A percentile compares a stretch with the other conserved stretches of the same genome.
Conservation (phyloP, 305 asterid species). For the Fraxinus floribunda region DNA sequence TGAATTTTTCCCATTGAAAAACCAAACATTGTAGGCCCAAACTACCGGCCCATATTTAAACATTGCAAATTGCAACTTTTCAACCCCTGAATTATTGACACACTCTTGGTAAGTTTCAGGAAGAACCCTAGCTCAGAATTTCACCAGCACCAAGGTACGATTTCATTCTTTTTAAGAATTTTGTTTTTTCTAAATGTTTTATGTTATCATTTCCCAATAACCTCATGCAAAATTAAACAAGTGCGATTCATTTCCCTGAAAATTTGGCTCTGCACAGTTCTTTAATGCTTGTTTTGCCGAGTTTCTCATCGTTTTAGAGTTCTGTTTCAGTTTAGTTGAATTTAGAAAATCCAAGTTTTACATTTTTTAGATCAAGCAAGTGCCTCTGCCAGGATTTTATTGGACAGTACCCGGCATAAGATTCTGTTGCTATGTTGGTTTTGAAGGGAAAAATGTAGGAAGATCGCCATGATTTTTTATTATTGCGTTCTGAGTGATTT, state of each 20-base stretch:
- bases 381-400: background rate
- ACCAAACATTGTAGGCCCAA: background rate
- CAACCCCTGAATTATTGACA: constrained; percentile 21
- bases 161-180: background rate
- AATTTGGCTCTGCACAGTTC: background rate
- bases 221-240: background rate
- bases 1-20: too few species aligned
- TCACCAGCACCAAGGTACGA: background rate
- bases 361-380: constrained; percentile 2
- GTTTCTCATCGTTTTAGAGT: background rate
- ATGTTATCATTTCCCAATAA: background rate
- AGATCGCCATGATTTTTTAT: background rate
- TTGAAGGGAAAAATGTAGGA: background rate
- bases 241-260: background rate
- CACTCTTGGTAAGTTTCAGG: constrained; percentile 6
- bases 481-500: too few species aligned
- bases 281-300: background rate
- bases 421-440: background rate
- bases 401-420: background rate
- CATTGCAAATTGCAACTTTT: background rate
- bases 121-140: constrained; percentile 37
- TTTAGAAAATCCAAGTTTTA: background rate
- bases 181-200: background rate
- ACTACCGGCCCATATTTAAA: background rate
- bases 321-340: background rate